Percentiles rank a stretch among this genome's conserved stretches.
These are phyloP conservation scores for Fraxinus latifolia DNA, from an alignment of 305 asterid genomes.

Conservation along the genomic window DNA sequence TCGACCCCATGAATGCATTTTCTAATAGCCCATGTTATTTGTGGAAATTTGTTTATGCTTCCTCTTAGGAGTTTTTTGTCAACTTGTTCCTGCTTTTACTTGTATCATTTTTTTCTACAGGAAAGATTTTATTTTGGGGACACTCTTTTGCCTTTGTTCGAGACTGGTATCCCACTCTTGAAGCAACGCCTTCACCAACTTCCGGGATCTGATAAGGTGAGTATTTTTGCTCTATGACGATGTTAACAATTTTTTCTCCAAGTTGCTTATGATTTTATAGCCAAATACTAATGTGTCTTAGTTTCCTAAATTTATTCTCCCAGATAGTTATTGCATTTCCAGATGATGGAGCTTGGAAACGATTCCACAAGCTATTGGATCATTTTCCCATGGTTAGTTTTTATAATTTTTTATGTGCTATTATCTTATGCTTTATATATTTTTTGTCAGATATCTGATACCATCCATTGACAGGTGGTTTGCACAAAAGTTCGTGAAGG, in stretches of 20 bases:
- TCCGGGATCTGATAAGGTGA: conserved; percentile 65
- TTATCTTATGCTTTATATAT: conserved; percentile 4
- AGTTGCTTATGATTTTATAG: neutral
- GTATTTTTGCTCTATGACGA: conserved; percentile 16
- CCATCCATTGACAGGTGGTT: conserved; percentile 51
- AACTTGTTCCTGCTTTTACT: neutral
- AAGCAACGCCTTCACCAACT: conserved; percentile 82
- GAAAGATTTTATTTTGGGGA: conserved; percentile 96
- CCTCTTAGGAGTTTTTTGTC: neutral
- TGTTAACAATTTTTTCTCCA: neutral
- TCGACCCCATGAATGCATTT: neutral
- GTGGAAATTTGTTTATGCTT: neutral
- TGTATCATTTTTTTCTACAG: conserved; percentile 41
- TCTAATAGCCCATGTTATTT: neutral
- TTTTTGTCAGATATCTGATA: conserved; percentile 15
- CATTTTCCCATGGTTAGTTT: conserved; percentile 72
- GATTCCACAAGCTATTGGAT: conserved; percentile 86
- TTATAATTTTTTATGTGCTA: neutral
- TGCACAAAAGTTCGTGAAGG: conserved; percentile 98
- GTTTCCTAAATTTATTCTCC: neutral
- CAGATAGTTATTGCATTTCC: conserved; percentile 96
- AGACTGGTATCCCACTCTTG: conserved; percentile 89
- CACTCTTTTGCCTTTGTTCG: conserved; percentile 83
- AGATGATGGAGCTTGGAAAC: conserved; percentile 99
- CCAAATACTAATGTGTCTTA: neutral